Percentiles rank a stretch among this genome's conserved stretches.
These are phyloP conservation scores for Exophiala spinifera DNA, from an alignment of 2,329 filamentous ascomycete species.

Conservation along the genomic window DNA sequence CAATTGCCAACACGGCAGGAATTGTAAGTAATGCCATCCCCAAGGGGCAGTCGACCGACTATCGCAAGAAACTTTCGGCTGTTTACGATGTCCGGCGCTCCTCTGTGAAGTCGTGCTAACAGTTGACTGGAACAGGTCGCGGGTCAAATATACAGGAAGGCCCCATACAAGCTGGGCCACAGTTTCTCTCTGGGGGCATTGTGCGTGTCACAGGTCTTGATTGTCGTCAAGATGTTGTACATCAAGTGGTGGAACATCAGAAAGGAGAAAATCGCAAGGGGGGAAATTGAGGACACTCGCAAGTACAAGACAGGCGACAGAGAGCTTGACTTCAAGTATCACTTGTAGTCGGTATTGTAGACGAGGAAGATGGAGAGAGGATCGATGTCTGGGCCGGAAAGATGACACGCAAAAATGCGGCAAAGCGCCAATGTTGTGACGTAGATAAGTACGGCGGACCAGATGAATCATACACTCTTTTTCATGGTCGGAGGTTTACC, in stretches of 20 bases:
- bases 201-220: slow-evolving; percentile 37
- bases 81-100: background rate
- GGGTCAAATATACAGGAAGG: slow-evolving; percentile 30
- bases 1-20: slow-evolving; percentile 32
- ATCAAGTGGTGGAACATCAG: slow-evolving; percentile 41
- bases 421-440: background rate
- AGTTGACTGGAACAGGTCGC: slow-evolving; percentile 1
- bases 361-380: background rate
- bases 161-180: slow-evolving; percentile 39
- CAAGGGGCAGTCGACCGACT: background rate
- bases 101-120: background rate
- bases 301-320: slow-evolving; percentile 48
- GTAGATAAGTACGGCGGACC: too few relatives aligned
- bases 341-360: slow-evolving; percentile 26
- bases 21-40: background rate
- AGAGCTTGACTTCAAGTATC: slow-evolving; percentile 50
- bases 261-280: slow-evolving; percentile 41
- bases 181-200: slow-evolving; percentile 39
- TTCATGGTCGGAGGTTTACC: too few relatives aligned
- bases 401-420: background rate
- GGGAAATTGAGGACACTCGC: slow-evolving; percentile 45
- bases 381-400: background rate
- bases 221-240: slow-evolving; percentile 44
- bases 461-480: too few relatives aligned
- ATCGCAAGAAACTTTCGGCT: background rate